Evolutionary conservation across 2,329 filamentous ascomycete genomes (phyloP), one percentile per base, ranked within the genome.

Genomic region (Lasiodiplodia sp.): DNA sequence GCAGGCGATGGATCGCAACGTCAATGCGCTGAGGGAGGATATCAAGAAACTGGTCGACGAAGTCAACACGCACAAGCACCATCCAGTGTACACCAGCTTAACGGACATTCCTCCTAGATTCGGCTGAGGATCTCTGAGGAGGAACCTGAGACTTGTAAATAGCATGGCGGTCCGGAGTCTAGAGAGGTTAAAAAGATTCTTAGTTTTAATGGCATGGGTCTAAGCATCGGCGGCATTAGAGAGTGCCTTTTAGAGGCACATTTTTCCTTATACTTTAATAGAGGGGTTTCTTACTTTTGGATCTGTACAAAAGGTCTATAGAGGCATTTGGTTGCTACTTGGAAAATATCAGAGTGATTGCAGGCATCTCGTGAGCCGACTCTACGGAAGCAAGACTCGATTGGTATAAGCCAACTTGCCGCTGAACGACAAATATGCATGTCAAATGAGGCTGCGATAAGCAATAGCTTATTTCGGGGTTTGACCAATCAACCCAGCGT

Each of bases 41-140:
- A 63, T 63, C 40, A 63, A 49, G 40, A 63, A 51, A 28, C 18
- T 63, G 25, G 58, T 63, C 7, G 58, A 63, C 23, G 58, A 63
- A 44, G 58, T 63, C 58, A 63, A 49, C n/a, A 47, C 40, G 40
- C 58, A 63, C 58, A 63, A 51, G 40, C 40, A 63, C 40, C 49
- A 49, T 3, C 58, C 58, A 2, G 18, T 23, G 16, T 63, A 34
- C 28, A 63, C 25, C 58, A 63, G 40, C 44, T 21, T 63, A 25
- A 37, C 58, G 3, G 58, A 63, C 16, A 44, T 63, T 4, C 58
- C 40, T 34, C 58, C 58, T 4, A 25, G 58, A 4, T 51, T 49
- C 18, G 58, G 58, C 10, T 63, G 23, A 62, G 8, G 16, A 28
- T 2, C 10, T 23, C n/a, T n/a, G 18, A 31, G 16, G 31, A 12